Evolutionary conservation across 306 rosid genomes (phyloP).

Genomic region (Calophaca sinica): DNA sequence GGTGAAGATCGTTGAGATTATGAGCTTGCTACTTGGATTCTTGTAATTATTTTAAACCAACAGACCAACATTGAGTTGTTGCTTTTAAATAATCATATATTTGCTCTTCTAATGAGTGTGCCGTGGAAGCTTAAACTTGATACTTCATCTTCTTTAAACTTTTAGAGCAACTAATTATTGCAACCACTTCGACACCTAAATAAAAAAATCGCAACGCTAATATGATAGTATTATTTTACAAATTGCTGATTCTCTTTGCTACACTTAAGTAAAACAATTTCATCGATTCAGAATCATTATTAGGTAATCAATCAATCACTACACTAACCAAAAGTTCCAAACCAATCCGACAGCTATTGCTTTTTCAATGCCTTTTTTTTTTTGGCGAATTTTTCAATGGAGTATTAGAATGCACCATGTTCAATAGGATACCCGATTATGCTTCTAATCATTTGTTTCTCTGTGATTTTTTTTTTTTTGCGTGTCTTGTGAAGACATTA

Average conservation of each 20-base stretch:
- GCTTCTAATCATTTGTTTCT: too few relatives aligned
- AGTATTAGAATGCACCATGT: too few relatives aligned
- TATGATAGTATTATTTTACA: conserved; percentile 12
- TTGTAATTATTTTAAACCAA: background rate
- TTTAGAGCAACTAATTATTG: conserved; percentile 40
- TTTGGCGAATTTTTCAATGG: background rate
- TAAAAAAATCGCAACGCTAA: conserved; percentile 37
- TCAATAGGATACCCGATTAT: too few relatives aligned
- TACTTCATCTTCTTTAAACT: conserved; percentile 31
- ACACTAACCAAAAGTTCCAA: conserved; percentile 22
- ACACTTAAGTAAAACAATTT: conserved; percentile 26
- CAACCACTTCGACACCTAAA: conserved; percentile 21
- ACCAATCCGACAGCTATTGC: background rate
- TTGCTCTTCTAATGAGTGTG: conserved; percentile 36
- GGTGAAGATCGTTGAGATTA: too few relatives aligned
- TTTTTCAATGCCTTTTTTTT: background rate
- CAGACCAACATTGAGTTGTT: conserved; percentile 14
- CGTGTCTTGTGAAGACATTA: too few relatives aligned
- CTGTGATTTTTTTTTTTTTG: too few relatives aligned
- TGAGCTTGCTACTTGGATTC: too few relatives aligned
- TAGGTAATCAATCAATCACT: conserved; percentile 45
- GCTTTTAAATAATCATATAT: conserved; percentile 22
- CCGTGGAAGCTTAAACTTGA: conserved; percentile 44
- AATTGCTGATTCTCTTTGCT: conserved; percentile 12
- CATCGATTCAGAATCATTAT: conserved; percentile 33